phyloP scores from a whole-genome alignment of 2,329 filamentous ascomycete species.

The Epichloe typhina region DNA sequence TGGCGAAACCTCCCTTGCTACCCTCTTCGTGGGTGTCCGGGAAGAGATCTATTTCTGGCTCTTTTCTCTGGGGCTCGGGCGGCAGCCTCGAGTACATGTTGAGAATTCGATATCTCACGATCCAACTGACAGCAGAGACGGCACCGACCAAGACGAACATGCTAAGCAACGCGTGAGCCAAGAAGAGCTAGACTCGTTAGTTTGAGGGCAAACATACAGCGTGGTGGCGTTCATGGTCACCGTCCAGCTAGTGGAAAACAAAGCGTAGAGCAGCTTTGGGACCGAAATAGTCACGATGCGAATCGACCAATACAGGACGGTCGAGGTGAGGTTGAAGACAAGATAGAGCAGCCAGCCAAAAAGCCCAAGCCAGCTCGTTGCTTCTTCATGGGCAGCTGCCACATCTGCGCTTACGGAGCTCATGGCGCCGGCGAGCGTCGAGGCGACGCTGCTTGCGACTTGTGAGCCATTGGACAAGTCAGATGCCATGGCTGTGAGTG shows the following conservation, averaged over 20 bases:
- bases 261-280: conserved; percentile 75
- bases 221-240: conserved; percentile 99
- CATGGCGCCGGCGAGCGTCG: conserved; percentile 24
- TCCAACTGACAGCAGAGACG: conserved; percentile 80
- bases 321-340: conserved; percentile 42
- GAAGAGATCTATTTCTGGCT: conserved; percentile 89
- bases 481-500: conserved; percentile 27
- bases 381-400: conserved; percentile 23
- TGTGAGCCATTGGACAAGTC: conserved; percentile 25
- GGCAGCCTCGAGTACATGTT: conserved; percentile 95
- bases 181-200: neutral
- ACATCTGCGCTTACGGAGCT: conserved; percentile 19
- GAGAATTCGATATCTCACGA: conserved; percentile 87
- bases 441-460: conserved; percentile 19
- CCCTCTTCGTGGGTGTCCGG: conserved; percentile 85
- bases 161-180: conserved; percentile 24
- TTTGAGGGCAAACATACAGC: conserved; percentile 42
- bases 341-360: conserved; percentile 42
- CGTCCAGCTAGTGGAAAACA: conserved; percentile 86
- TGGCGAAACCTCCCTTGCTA: conserved; percentile 81
- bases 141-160: conserved; percentile 66
- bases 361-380: conserved; percentile 43
- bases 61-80: conserved; percentile 88
- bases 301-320: conserved; percentile 62
- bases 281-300: conserved; percentile 79